These are phyloP conservation scores for Umbelopsis sp. DNA, from an alignment of 192 early-diverging fungal species.

Conservation along the genomic window DNA sequence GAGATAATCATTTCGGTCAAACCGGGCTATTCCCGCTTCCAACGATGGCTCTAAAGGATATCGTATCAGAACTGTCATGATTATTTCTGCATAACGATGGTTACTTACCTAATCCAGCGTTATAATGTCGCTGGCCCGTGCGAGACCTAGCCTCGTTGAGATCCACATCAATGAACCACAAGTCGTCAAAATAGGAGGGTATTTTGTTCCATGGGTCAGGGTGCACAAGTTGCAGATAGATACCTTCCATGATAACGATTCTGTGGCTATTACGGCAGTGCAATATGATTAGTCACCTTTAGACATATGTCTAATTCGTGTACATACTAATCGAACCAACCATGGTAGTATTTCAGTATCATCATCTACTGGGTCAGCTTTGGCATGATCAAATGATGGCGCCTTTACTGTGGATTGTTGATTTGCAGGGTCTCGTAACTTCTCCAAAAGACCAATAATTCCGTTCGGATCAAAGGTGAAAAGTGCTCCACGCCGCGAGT, in stretches of 20 bases:
- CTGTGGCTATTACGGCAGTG: slow-evolving; percentile 23
- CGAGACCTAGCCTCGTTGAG: slow-evolving; percentile 38
- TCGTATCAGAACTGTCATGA: not conserved
- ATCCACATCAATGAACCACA: slow-evolving; percentile 46
- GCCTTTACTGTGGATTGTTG: slow-evolving; percentile 22
- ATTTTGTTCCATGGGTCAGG: slow-evolving; percentile 46
- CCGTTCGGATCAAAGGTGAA: slow-evolving; percentile 53
- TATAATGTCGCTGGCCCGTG: slow-evolving; percentile 44
- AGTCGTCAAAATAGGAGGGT: slow-evolving; percentile 36
- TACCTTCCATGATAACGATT: slow-evolving; percentile 54
- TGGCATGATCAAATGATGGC: slow-evolving; percentile 53
- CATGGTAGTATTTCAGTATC: slow-evolving; percentile 41
- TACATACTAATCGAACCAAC: slow-evolving; percentile 12
- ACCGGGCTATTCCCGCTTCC: not conserved
- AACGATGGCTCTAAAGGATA: not conserved
- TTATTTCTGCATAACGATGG: not conserved
- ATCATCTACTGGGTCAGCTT: slow-evolving; percentile 48
- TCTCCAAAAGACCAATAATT: slow-evolving; percentile 15
- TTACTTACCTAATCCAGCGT: slow-evolving; percentile 38
- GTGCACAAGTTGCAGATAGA: slow-evolving; percentile 48
- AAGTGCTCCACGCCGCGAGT: slow-evolving; percentile 51
- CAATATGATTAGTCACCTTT: not conserved
- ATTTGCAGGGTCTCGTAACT: slow-evolving; percentile 20
- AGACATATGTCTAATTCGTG: not conserved
- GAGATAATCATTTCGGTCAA: slow-evolving; percentile 12